Conservation (phyloP, 2,329 filamentous ascomycete species). For the Fusarium haematococcum region DNA sequence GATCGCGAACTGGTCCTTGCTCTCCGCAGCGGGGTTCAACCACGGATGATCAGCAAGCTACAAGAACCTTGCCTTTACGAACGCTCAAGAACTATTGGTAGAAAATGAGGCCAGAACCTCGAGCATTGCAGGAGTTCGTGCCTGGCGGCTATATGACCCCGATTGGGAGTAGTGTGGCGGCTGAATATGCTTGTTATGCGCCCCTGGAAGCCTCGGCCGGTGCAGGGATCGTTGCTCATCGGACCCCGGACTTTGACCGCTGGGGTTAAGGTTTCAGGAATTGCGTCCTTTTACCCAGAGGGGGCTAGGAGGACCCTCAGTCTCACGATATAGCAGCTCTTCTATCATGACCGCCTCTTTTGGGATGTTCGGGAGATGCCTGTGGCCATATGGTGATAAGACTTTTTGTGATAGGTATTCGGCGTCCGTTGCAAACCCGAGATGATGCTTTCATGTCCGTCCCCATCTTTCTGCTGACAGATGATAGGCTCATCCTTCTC, state of each 20-base stretch:
- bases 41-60: not conserved
- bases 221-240: not conserved
- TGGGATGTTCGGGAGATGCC: not conserved
- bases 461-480: not conserved
- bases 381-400: not conserved
- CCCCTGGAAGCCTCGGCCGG: not conserved
- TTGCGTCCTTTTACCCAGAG: not conserved
- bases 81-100: not conserved
- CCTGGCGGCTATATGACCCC: not conserved
- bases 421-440: not conserved
- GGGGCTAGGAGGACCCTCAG: not conserved
- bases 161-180: not conserved
- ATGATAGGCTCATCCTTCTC: not conserved
- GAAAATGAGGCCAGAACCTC: not conserved
- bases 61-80: not conserved
- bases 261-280: not conserved
- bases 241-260: not conserved
- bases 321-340: not conserved
- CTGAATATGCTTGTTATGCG: not conserved
- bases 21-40: not conserved
- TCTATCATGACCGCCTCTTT: not conserved
- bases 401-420: not conserved
- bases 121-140: not conserved
- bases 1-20: not conserved
- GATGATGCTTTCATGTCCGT: not conserved